Evolutionary conservation across 2,329 filamentous ascomycete genomes (phyloP), one percentile per base, ranked within the genome.

Genomic region (Colletotrichum spinosum): DNA sequence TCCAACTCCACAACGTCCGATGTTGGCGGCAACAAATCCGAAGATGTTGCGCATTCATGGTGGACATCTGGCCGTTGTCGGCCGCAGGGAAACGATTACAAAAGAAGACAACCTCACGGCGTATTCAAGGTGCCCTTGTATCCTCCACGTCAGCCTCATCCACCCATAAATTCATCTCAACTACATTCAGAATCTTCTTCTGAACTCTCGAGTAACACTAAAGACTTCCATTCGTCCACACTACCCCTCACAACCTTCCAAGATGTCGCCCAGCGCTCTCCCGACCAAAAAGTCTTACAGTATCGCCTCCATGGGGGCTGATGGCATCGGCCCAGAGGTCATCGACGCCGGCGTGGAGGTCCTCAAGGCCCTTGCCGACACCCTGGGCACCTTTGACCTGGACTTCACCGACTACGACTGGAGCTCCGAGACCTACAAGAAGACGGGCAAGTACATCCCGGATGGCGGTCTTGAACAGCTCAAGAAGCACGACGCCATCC

Each of bases 341-440:
- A 82, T 90, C 38, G 78, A 82, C 35, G 86, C 86, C 2, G 84
- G 86, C 4, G 85, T 91, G 8, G 79, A 83, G 46, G 90, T 90
- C 0, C 76, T 92, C 55, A 81, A 88, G 67, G 81, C 82, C 12
- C 74, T 90, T 1, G 78, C 81, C 5, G 72, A 80, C 39, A 78
- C 83, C 2, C 77, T 88, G 2, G 80, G 84, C 44, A 83, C 84
- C 0, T 92, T 92, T 74, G 79, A 83, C 8, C 78, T 92, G 0
- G 77, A 86, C 10, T 92, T 91, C 71, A 83, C 82, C 46, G 78
- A 88, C 69, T 90, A 86, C 70, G 87, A 90, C 73, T 92, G 89
- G 89, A 88, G 85, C 69, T 90, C 87, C 0, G 86, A 88, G 13
- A 87, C 83, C 0, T 92, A 89, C 76, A 89, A 89, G 73, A 83